Evolutionary conservation across 2,329 filamentous ascomycete genomes (phyloP), one percentile per base, ranked within the genome.

Genomic region (Neonectria magnoliae): DNA sequence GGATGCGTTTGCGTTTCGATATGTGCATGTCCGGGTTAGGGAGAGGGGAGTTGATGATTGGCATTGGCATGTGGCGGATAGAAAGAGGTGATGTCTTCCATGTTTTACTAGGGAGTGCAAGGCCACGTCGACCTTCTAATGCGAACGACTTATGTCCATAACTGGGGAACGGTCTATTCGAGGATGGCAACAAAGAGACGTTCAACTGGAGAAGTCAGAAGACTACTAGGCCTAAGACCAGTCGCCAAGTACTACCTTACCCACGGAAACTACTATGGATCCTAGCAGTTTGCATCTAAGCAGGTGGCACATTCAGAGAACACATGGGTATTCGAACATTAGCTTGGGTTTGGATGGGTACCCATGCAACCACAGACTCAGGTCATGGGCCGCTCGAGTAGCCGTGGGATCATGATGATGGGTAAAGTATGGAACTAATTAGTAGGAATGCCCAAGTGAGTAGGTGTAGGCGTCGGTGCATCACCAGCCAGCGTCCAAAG

Each of bases 11-110:
- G 25, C 31, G 36, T 25, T 64, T 18, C 36, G 45, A 2, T 42
- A 55, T 22, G 25, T 47, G 22, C 57, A 68, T 36, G 41, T 70
- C 0, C 63, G 45, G 42, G 51, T 53, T 10, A 62, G 47, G 31
- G 42, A 67, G 22, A 4, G 59, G 9, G 33, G 52, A 2, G n/a
- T 14, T 25, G 48, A 48, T 51, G n/a, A 10, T 20, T 66, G 13
- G 13, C 10, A 14, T 14, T 66, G 13, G 13, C 10, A 14, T 14
- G 29, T 48, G 47, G 18, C 25, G 45, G 16, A 51, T n/a, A 14
- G 22, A 20, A 22, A 20, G 4, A n/a, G 20, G 31, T 50, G 27
- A 31, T n/a, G 5, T 7, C n/a, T 38, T 38, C 25, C 18, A 18
- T 50, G 14, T 11, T 50, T 13, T 31, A 11, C 25, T 11, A 11